These are phyloP conservation scores for Bolboschoenus planiculmis DNA, from an alignment of 176 grass and related monocot genomes.

Conservation along the genomic window DNA sequence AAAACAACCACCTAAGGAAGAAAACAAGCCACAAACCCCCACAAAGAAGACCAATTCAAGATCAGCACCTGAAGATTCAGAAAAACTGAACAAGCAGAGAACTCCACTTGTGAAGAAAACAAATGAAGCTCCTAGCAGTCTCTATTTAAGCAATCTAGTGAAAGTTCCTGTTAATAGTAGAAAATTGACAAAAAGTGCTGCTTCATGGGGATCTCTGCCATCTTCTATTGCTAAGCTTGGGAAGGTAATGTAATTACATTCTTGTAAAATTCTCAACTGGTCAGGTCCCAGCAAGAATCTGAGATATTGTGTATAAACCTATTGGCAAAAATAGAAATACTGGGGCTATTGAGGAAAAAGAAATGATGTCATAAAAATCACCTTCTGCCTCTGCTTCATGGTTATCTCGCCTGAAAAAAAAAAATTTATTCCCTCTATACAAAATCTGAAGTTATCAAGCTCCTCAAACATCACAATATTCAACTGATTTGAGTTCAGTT, in stretches of 20 bases:
- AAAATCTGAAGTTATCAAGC: neutral
- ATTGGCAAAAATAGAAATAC: neutral
- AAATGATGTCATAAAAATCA: neutral
- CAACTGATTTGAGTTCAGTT: neutral
- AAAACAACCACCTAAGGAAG: constrained; percentile 36
- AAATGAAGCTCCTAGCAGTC: constrained; percentile 16
- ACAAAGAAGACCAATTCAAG: constrained; percentile 21
- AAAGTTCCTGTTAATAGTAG: constrained; percentile 27
- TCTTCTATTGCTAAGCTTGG: constrained; percentile 38
- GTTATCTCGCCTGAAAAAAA: neutral
- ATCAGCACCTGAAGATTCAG: constrained; percentile 17
- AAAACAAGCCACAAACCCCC: constrained; percentile 36
- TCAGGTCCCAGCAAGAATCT: neutral
- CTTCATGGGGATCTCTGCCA: constrained; percentile 61
- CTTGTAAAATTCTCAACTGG: neutral
- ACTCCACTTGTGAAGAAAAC: constrained; percentile 22
- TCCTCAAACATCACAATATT: neutral
- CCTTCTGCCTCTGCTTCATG: neutral
- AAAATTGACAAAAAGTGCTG: constrained; percentile 35
- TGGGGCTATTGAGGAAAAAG: neutral
- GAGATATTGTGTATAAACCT: neutral
- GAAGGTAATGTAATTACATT: constrained; percentile 27
- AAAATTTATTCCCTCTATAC: neutral
- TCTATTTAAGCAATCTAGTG: constrained; percentile 27
- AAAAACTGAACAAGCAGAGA: constrained; percentile 13